Conservation (phyloP, 2,329 filamentous ascomycete genomes). For the Albifimbria verrucaria region DNA sequence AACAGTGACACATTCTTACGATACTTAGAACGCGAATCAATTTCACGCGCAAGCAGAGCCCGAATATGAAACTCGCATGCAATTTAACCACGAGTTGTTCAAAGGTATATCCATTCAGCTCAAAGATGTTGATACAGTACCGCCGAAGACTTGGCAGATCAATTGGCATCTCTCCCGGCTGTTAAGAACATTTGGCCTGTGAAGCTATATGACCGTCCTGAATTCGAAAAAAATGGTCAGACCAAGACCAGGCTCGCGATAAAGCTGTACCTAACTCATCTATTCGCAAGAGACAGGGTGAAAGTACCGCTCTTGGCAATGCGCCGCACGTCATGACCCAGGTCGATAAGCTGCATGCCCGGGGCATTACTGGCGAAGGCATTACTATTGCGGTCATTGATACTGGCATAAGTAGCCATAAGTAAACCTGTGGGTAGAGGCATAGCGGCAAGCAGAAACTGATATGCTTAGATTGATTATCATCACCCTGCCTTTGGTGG, state of each 20-base stretch:
- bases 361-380: conserved; percentile 42
- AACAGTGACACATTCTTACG: conserved; percentile 8
- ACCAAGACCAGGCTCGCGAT: neutral
- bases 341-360: conserved; percentile 43
- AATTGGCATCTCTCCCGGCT: conserved; percentile 3
- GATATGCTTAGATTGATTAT: conserved; percentile 45
- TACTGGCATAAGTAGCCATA: conserved; percentile 46
- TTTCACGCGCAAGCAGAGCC: neutral
- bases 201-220: conserved; percentile 9
- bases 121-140: conserved; percentile 21
- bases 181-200: conserved; percentile 28
- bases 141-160: conserved; percentile 26
- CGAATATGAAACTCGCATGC: neutral
- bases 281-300: neutral
- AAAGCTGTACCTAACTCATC: neutral
- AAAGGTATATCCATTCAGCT: conserved; percentile 18
- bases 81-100: conserved; percentile 16
- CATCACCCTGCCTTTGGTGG: conserved; percentile 58
- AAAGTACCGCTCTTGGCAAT: neutral
- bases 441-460: neutral
- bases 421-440: no score
- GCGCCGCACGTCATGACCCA: conserved; percentile 48
- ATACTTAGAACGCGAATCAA: conserved; percentile 11
- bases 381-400: conserved; percentile 48
- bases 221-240: neutral